Conservation (phyloP, 106 monocot species). For the Hemerocallis citrina region DNA sequence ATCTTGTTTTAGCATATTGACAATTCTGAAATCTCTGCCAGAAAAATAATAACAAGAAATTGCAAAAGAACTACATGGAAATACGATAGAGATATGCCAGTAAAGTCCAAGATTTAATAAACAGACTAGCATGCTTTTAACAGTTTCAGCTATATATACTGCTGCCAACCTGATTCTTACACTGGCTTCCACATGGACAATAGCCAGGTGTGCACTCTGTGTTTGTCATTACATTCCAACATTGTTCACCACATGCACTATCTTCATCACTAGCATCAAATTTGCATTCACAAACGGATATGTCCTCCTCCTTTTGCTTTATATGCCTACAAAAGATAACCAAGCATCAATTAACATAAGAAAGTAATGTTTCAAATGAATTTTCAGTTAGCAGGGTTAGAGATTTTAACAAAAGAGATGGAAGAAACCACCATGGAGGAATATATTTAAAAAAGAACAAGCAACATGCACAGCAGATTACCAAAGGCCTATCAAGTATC, state of each 20-base stretch:
- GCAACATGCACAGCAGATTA: background rate
- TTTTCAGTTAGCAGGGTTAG: no score
- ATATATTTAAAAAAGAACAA: background rate
- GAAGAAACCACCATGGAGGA: no score
- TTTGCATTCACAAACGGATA: conserved; percentile 64
- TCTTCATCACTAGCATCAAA: conserved; percentile 54
- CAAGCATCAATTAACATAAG: background rate
- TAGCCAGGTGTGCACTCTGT: conserved; percentile 87
- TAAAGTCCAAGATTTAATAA: background rate
- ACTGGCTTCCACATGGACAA: conserved; percentile 65
- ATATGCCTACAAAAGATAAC: conserved; percentile 43
- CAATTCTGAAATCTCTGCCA: conserved; percentile 92
- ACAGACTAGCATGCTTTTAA: background rate
- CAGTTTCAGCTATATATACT: background rate
- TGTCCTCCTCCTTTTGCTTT: conserved; percentile 85
- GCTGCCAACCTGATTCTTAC: conserved; percentile 82
- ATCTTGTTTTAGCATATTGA: conserved; percentile 53
- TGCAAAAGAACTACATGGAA: background rate
- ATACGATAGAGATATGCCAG: background rate
- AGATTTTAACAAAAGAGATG: no score
- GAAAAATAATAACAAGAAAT: conserved; percentile 8
- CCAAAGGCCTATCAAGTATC: background rate
- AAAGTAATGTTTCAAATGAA: background rate
- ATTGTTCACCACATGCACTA: conserved; percentile 78
- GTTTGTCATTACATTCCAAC: conserved; percentile 86